phyloP scores from a whole-genome alignment of 345 rosid species.

The Brassica incana region DNA sequence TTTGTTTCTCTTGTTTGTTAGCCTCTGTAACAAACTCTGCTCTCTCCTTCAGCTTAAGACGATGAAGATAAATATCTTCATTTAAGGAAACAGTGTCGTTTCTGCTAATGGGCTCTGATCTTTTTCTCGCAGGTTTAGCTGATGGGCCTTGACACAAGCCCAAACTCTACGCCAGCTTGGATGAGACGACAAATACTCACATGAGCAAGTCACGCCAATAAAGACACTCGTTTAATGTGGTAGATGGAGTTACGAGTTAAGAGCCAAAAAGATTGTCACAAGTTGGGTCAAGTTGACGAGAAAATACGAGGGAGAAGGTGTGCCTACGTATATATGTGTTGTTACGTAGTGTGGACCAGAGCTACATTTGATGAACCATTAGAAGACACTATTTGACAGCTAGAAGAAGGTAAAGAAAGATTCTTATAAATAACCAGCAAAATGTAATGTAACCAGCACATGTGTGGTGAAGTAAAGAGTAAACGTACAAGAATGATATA shows the following conservation, averaged over 20 bases:
- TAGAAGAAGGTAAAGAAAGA: slow-evolving; percentile 7
- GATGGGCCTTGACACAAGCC: too few relatives aligned
- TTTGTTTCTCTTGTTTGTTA: too few relatives aligned
- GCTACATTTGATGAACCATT: slow-evolving; percentile 34
- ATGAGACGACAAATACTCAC: too few relatives aligned
- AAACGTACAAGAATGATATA: not conserved
- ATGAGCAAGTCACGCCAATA: not conserved
- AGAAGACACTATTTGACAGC: slow-evolving; percentile 39
- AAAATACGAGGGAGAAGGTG: slow-evolving; percentile 21
- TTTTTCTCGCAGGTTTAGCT: too few relatives aligned
- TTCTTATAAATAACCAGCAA: slow-evolving; percentile 18
- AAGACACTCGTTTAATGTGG: not conserved
- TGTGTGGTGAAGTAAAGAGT: slow-evolving; percentile 24
- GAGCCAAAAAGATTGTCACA: slow-evolving; percentile 15
- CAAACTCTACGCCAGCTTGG: too few relatives aligned
- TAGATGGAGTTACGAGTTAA: slow-evolving; percentile 15
- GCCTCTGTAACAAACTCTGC: too few relatives aligned
- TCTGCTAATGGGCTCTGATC: too few relatives aligned
- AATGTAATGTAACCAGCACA: not conserved
- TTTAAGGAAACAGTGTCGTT: too few relatives aligned
- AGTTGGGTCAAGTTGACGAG: slow-evolving; percentile 36
- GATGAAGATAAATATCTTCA: too few relatives aligned
- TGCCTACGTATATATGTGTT: not conserved
- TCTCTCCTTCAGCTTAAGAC: too few relatives aligned
- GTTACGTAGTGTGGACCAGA: slow-evolving; percentile 31